phyloP scores from a whole-genome alignment of 192 early-diverging fungal species.

The Glomus cerebriforme region DNA sequence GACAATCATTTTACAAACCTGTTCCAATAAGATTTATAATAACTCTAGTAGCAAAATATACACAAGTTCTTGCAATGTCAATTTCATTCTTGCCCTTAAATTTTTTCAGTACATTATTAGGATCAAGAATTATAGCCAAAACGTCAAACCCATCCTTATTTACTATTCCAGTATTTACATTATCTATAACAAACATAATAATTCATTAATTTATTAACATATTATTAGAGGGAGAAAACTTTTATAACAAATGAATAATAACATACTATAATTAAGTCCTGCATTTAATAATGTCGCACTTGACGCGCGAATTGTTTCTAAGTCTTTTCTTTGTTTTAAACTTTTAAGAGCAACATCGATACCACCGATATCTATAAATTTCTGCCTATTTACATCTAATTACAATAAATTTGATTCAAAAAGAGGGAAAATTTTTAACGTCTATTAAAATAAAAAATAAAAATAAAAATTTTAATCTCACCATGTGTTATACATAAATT shows the following conservation, averaged over 20 bases:
- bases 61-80: conserved; percentile 11
- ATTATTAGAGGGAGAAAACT: background rate
- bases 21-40: conserved; percentile 11
- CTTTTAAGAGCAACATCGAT: conserved; percentile 35
- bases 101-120: conserved; percentile 13
- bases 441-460: background rate
- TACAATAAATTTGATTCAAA: conserved; percentile 1
- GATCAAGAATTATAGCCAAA: conserved; percentile 33
- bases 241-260: background rate
- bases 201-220: background rate
- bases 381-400: conserved; percentile 51
- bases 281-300: conserved; percentile 55
- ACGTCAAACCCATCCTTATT: conserved; percentile 24
- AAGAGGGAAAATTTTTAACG: background rate
- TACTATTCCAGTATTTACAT: background rate
- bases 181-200: background rate
- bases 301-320: conserved; percentile 43
- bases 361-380: conserved; percentile 39
- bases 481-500: conserved; percentile 60
- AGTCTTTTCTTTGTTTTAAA: conserved; percentile 35
- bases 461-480: conserved; percentile 30
- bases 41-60: conserved; percentile 27
- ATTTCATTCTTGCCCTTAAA: background rate
- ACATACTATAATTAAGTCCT: conserved; percentile 52
- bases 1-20: background rate